Evolutionary conservation across 805 yeast genomes (phyloP).

Genomic region (Candida argentea): DNA sequence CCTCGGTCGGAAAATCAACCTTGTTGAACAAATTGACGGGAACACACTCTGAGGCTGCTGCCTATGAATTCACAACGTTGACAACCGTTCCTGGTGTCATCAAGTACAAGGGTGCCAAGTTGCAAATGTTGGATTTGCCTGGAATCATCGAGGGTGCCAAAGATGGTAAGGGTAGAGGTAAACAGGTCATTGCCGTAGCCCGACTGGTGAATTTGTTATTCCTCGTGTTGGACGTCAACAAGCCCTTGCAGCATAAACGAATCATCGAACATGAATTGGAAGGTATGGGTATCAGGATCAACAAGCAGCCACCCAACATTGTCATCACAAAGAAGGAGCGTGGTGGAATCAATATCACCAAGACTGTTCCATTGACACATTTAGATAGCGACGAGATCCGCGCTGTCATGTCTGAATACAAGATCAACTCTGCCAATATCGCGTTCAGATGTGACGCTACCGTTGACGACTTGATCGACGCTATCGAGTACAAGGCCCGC

Average conservation of each 20-base stretch:
- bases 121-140: constrained; percentile 90
- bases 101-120: constrained; percentile 92
- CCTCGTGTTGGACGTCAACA: constrained; percentile 90
- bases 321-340: constrained; percentile 85
- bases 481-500: constrained; percentile 82
- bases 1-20: constrained; percentile 90
- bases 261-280: constrained; percentile 92
- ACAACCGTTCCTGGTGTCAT: constrained; percentile 97
- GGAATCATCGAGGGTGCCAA: constrained; percentile 89
- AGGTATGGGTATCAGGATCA: constrained; percentile 94
- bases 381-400: constrained; percentile 86
- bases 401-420: constrained; percentile 94
- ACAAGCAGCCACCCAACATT: constrained; percentile 88
- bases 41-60: constrained; percentile 96
- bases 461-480: constrained; percentile 92
- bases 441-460: constrained; percentile 97
- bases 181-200: constrained; percentile 98
- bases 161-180: constrained; percentile 89
- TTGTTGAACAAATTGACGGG: constrained; percentile 84
- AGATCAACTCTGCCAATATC: constrained; percentile 91
- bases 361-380: constrained; percentile 86
- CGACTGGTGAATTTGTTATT: constrained; percentile 90
- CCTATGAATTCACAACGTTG: constrained; percentile 92
- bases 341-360: constrained; percentile 92
- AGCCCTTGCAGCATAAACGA: constrained; percentile 89